Conservation (phyloP, 2,329 filamentous ascomycete species). For the Eutypella sp. region DNA sequence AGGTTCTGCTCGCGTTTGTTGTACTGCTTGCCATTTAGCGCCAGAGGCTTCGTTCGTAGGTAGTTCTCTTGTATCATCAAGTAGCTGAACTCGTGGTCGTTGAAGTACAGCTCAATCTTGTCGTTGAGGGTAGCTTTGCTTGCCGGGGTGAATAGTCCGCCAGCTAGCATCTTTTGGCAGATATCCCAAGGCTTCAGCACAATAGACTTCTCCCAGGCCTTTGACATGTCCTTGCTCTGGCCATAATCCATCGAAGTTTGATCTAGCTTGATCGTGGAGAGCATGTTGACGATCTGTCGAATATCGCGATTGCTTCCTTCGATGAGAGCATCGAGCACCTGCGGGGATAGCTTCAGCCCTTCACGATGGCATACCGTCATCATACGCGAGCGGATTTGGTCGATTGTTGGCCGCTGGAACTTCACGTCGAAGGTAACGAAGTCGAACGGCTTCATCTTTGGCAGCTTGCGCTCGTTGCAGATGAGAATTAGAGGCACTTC, state of each 20-base stretch:
- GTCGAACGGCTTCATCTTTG: constrained; percentile 99
- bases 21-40: constrained; percentile 51
- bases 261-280: constrained; percentile 88
- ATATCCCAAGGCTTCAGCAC: constrained; percentile 98
- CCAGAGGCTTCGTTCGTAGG: constrained; percentile 72
- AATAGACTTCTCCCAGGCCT: constrained; percentile 97
- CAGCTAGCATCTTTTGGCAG: constrained; percentile 82
- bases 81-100: constrained; percentile 96
- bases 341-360: constrained; percentile 75
- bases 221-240: constrained; percentile 88
- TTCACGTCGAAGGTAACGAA: constrained; percentile 76
- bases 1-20: constrained; percentile 65
- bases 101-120: constrained; percentile 98
- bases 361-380: constrained; percentile 95
- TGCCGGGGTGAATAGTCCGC: constrained; percentile 76
- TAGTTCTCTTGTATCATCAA: constrained; percentile 99
- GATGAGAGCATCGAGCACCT: constrained; percentile 87
- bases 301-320: constrained; percentile 96
- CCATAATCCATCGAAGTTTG: constrained; percentile 75
- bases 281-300: constrained; percentile 97
- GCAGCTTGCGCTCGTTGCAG: constrained; percentile 88
- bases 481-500: constrained; percentile 94
- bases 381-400: constrained; percentile 85
- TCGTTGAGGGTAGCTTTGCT: constrained; percentile 90
- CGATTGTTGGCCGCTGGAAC: constrained; percentile 84